Conservation (phyloP, 352 stramenopile species). For the Phytophthora vignae region DNA sequence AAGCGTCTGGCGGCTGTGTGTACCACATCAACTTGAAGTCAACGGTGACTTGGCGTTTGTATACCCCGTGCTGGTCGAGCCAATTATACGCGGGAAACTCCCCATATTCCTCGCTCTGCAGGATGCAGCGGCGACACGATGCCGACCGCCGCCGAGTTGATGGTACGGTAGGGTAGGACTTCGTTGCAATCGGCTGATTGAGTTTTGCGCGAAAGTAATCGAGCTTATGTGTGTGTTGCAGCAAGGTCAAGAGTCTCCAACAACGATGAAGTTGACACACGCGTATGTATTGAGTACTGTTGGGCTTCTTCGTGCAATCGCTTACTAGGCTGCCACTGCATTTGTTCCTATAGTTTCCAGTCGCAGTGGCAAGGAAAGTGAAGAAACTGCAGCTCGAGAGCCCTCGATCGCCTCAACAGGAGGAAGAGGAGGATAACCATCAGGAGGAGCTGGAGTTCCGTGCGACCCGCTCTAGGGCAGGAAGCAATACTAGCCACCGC, state of each 20-base stretch:
- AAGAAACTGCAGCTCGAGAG: conserved; percentile 53
- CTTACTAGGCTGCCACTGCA: conserved; percentile 1
- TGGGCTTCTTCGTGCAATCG: not conserved
- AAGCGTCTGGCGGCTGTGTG: conserved; percentile 28
- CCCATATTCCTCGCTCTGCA: conserved; percentile 14
- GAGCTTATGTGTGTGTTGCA: conserved; percentile 8
- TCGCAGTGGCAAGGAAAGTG: conserved; percentile 25
- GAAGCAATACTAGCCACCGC: conserved; percentile 18
- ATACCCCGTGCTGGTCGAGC: conserved; percentile 2
- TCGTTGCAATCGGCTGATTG: not conserved
- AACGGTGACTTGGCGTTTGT: conserved; percentile 26
- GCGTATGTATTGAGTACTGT: conserved; percentile 17
- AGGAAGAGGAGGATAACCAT: conserved; percentile 36
- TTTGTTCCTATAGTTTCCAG: conserved; percentile 22
- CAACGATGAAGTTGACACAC: conserved; percentile 23
- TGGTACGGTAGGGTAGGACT: conserved; percentile 11
- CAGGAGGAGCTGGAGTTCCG: conserved; percentile 31
- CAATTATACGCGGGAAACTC: conserved; percentile 29
- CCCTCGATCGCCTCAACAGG: conserved; percentile 47
- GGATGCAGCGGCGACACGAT: conserved; percentile 31
- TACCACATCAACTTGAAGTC: conserved; percentile 44
- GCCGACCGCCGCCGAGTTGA: conserved; percentile 6
- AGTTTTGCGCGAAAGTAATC: conserved; percentile 8
- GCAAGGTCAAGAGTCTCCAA: conserved; percentile 23
- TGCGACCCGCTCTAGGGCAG: conserved; percentile 32